Evolutionary conservation across 2,329 filamentous ascomycete species (phyloP), one percentile per base, ranked within the genome.

Genomic region (Pleoardoris graminearum): DNA sequence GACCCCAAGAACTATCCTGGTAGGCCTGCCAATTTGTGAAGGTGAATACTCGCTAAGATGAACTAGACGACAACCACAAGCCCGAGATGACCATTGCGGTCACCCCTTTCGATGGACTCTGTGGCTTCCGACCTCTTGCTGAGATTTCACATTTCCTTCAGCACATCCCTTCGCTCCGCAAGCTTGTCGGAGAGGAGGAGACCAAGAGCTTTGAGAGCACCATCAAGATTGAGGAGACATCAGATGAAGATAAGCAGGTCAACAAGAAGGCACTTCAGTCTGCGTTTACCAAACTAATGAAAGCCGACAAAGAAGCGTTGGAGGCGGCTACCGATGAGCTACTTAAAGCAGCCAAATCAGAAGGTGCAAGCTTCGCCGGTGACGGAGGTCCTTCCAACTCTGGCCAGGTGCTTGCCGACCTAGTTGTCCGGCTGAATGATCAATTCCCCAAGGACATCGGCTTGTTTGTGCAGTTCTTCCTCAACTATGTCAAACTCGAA

Each of bases 11-110:
- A 99, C 79, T 99, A 99, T 71, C 94, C 93, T 52, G 80, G 80
- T 81, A 55, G 55, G 71, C 57, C 16, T 35, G 3, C 25, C 37
- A 22, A 19, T 16, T 14, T n/a, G 4, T 33, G n/a, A 7, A 6
- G 11, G 25, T 21, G 36, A 1, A 21, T 12, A 33, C 29, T 5
- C 2, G 19, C 63, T 67, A 17, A 68, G 35, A 6, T 19, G n/a
- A 21, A n/a, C 19, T 36, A 62, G 60, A 99, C 80, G 93, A 97
- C 79, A 99, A 99, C 78, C 94, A 99, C 81, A 99, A 99, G 78
- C 94, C 94, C 29, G 94, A 99, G 77, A 99, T 99, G 94, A 92
- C 94, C 57, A 96, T 99, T 73, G 94, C 94, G 57, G 88, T 99
- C 66, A 97, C 94, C 1, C 88, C 91, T 0, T 99, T 99, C 62